Evolutionary conservation across 805 yeast genomes (phyloP), one percentile per base, ranked within the genome.

Genomic region (Zygoascus tannicola): DNA sequence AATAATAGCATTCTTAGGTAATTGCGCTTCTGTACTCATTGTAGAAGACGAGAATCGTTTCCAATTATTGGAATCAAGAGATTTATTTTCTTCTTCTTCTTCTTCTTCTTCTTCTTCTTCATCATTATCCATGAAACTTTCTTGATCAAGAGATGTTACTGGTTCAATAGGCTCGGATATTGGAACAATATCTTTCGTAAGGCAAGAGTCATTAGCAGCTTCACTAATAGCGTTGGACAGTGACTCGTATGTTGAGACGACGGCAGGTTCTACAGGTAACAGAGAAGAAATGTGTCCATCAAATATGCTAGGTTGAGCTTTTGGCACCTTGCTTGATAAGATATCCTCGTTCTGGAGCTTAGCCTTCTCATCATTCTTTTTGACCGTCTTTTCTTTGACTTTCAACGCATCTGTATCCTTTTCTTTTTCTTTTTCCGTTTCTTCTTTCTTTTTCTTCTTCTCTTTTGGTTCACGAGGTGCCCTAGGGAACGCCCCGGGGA

Each of bases 351-450:
- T 7, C 19, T 33, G 7, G 8, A 33, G 35, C n/a, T 33, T 15
- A 7, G 35, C 19, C 5, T n/a, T 16, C 15, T 8, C 35, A n/a
- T 33, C n/a, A 8, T 19, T 20, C 38, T 33, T 33, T 20, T 22
- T 40, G 16, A 20, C 21, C 3, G 8, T 15, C 15, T 14, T 15
- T 23, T 30, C 20, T 15, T 21, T 22, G 10, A 15, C 28, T 5
- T 26, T 12, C 12, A 8, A 8, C 52, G 56, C 37, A 42, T 44
- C 45, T 51, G 47, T 42, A 53, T 53, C 43, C 52, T 56, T 52
- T 33, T 49, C 39, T 46, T 56, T 58, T 53, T 54, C 53, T 51
- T 51, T 44, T 48, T 49, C 50, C 44, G 56, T 54, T 44, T 55
- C 49, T 5, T 47, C 50, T 8, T 32, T 23, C 45, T 1, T 26